phyloP scores from a whole-genome alignment of 768 basidiomycete genomes.

The Kwoniella bestiolae region DNA sequence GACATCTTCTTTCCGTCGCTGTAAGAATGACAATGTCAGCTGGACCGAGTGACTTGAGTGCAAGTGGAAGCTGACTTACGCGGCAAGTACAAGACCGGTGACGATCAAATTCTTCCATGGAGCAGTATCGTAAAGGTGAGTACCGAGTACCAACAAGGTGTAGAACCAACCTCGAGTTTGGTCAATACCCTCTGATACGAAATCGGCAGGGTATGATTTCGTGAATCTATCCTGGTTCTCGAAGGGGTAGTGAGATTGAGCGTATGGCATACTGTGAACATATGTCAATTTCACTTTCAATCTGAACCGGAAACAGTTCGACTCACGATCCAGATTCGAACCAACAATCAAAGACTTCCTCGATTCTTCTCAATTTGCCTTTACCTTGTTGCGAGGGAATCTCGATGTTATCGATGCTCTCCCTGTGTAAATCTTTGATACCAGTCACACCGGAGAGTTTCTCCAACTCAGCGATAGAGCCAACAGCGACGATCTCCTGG shows the following conservation, averaged over 20 bases:
- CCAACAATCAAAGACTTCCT: constrained; percentile 99
- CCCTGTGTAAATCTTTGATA: constrained; percentile 88
- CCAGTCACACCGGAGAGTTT: constrained; percentile 78
- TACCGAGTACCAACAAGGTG: constrained; percentile 92
- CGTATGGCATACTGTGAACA: constrained; percentile 87
- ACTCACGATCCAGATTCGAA: constrained; percentile 96
- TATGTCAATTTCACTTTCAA: too few species aligned
- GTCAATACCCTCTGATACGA: constrained; percentile 97
- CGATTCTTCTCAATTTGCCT: constrained; percentile 81
- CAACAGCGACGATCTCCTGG: constrained; percentile 85
- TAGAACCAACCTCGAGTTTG: constrained; percentile 99
- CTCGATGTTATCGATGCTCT: constrained; percentile 93
- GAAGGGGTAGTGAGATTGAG: constrained; percentile 95
- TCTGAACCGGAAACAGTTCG: too few species aligned
- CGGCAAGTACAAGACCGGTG: constrained; percentile 91
- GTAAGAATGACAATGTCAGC: constrained; percentile 10
- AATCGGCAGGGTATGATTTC: constrained; percentile 86
- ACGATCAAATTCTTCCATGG: constrained; percentile 99
- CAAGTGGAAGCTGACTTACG: constrained; percentile 68
- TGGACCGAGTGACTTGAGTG: too few species aligned
- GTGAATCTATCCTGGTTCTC: constrained; percentile 92
- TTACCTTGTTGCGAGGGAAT: constrained; percentile 91
- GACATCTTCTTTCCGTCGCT: constrained; percentile 99
- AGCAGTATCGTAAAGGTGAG: constrained; percentile 87
- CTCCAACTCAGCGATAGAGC: constrained; percentile 87